A percentile compares a stretch with the other conserved stretches of the same genome.
These are phyloP conservation scores for Brassica juncea DNA, from an alignment of 345 rosid genomes.

Conservation along the genomic window DNA sequence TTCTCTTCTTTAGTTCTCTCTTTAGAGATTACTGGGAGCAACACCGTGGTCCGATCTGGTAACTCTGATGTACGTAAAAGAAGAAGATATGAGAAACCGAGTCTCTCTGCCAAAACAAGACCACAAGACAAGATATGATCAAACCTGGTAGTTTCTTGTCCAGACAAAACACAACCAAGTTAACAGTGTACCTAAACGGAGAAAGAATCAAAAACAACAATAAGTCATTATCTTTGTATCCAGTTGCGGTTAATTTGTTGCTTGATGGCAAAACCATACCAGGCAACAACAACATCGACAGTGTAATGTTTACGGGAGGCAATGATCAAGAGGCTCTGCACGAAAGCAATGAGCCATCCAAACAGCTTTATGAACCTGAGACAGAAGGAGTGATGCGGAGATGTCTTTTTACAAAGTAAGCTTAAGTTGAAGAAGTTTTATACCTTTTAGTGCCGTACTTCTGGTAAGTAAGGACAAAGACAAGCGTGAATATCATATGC, in stretches of 20 bases:
- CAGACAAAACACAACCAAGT: slow-evolving; percentile 82
- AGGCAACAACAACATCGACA: slow-evolving; percentile 93
- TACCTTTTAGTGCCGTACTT: slow-evolving; percentile 95
- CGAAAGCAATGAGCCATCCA: slow-evolving; percentile 76
- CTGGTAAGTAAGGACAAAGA: slow-evolving; percentile 92
- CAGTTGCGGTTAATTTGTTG: neutral
- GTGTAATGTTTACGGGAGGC: slow-evolving; percentile 99
- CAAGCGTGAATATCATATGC: slow-evolving; percentile 95
- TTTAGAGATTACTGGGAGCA: slow-evolving; percentile 73
- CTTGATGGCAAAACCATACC: slow-evolving; percentile 43
- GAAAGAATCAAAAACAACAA: neutral
- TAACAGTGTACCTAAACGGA: slow-evolving; percentile 58
- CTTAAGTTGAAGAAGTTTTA: slow-evolving; percentile 22
- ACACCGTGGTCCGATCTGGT: slow-evolving; percentile 65
- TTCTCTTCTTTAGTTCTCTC: slow-evolving; percentile 85
- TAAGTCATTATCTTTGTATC: neutral
- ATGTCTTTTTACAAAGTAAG: neutral
- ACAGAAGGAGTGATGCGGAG: slow-evolving; percentile 1
- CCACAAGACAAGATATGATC: slow-evolving; percentile 3
- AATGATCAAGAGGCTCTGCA: slow-evolving; percentile 86
- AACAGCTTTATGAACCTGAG: slow-evolving; percentile 81
- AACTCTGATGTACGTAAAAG: slow-evolving; percentile 55
- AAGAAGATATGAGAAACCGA: slow-evolving; percentile 9
- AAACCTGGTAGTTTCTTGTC: slow-evolving; percentile 98
- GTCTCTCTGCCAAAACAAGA: neutral